Evolutionary conservation across 257 asterid species (phyloP).

Genomic region (Thymus mandschuricus): DNA sequence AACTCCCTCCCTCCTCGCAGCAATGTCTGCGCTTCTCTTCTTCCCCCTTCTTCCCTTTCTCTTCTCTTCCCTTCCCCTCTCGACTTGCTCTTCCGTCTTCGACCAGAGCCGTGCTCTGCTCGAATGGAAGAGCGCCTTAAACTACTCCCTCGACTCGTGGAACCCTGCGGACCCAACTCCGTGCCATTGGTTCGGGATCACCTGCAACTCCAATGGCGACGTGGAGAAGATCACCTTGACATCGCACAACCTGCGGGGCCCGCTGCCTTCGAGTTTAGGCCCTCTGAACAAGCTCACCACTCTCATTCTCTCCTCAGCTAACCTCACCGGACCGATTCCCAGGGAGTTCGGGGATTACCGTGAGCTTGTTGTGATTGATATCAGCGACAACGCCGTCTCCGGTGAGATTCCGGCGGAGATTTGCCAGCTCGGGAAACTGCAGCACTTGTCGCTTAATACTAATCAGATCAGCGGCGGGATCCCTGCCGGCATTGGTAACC

Average conservation of each 20-base stretch:
- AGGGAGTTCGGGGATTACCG: constrained; percentile 67
- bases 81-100: constrained; percentile 54
- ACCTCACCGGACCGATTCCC: constrained; percentile 83
- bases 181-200: constrained; percentile 82
- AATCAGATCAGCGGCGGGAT: constrained; percentile 65
- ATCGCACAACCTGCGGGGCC: constrained; percentile 73
- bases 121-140: constrained; percentile 69
- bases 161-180: constrained; percentile 51
- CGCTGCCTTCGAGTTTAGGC: constrained; percentile 75
- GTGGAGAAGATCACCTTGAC: constrained; percentile 60
- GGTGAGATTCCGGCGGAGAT: constrained; percentile 79
- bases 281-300: constrained; percentile 56
- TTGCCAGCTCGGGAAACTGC: constrained; percentile 60
- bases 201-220: constrained; percentile 59
- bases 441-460: constrained; percentile 52
- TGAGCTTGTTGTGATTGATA: constrained; percentile 52
- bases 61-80: constrained; percentile 38
- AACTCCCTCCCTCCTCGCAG: constrained; percentile 37
- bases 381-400: constrained; percentile 70
- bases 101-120: constrained; percentile 69
- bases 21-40: constrained; percentile 65
- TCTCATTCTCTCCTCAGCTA: constrained; percentile 71
- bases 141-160: constrained; percentile 63
- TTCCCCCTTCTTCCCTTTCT: constrained; percentile 31
- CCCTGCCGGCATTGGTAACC: constrained; percentile 66